Percentiles rank a stretch among this genome's conserved stretches.
Conservation (phyloP, 208 protist genomes). For the Acanthamoeba triangularis region DNA sequence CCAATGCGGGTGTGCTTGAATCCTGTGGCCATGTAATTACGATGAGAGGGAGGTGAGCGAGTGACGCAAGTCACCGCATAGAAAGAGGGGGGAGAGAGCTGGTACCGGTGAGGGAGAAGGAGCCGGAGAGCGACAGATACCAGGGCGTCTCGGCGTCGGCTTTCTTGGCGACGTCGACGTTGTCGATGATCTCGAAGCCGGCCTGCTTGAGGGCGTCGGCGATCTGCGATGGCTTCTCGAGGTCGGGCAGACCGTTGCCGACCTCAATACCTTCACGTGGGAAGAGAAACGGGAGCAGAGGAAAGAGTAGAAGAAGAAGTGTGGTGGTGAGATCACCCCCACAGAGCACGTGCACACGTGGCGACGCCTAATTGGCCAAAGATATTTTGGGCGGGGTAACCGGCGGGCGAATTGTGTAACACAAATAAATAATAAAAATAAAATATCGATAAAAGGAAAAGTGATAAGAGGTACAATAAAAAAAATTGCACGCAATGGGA, state of each 20-base stretch:
- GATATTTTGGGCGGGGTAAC: not conserved
- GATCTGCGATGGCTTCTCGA: slow-evolving; percentile 93
- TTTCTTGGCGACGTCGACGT: slow-evolving; percentile 91
- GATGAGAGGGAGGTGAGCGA: not conserved
- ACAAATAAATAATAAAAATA: not conserved
- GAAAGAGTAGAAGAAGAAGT: too few relatives aligned
- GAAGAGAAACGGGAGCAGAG: not conserved
- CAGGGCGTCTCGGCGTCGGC: slow-evolving; percentile 90
- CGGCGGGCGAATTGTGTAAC: not conserved
- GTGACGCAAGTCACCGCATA: not conserved
- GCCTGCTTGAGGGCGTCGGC: slow-evolving; percentile 93
- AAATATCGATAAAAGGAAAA: not conserved
- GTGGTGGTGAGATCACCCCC: not conserved
- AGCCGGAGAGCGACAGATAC: slow-evolving; percentile 94
- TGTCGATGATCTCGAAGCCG: slow-evolving; percentile 95
- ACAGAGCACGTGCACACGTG: not conserved
- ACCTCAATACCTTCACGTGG: slow-evolving; percentile 92
- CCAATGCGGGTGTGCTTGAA: slow-evolving; percentile 92
- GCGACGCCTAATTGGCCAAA: not conserved
- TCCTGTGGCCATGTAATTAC: not conserved
- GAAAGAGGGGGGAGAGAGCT: slow-evolving; percentile 1
- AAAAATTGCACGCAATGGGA: not conserved
- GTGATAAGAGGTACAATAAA: not conserved
- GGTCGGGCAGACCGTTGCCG: slow-evolving; percentile 96
- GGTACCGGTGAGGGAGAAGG: slow-evolving; percentile 91